Conservation (phyloP, 2,329 filamentous ascomycete species). For the Fusarium stilboides region DNA sequence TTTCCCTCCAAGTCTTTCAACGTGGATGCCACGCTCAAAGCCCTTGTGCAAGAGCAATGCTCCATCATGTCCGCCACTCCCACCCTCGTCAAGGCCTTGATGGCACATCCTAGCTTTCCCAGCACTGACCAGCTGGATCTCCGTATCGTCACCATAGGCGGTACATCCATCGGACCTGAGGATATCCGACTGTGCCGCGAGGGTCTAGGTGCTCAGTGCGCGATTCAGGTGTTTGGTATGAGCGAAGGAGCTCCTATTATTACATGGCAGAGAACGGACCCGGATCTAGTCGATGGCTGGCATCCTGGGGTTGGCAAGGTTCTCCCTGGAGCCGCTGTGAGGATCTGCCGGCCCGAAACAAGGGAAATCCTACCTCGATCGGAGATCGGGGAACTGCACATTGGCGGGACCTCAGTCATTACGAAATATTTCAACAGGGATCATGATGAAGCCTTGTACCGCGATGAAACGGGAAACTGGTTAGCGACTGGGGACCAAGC, state of each 20-base stretch:
- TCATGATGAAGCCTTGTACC: constrained; percentile 54
- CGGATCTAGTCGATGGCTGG: constrained; percentile 51
- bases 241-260: constrained; percentile 61
- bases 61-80: constrained; percentile 60
- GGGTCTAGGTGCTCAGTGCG: constrained; percentile 52
- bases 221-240: constrained; percentile 62
- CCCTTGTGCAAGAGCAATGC: constrained; percentile 53
- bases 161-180: constrained; percentile 51
- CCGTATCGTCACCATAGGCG: constrained; percentile 55
- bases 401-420: constrained; percentile 57
- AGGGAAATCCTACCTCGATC: constrained; percentile 50
- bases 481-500: constrained; percentile 60
- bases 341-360: constrained; percentile 55
- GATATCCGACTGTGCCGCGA: constrained; percentile 54
- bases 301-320: constrained; percentile 60
- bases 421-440: constrained; percentile 52
- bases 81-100: constrained; percentile 54
- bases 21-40: constrained; percentile 52
- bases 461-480: constrained; percentile 55
- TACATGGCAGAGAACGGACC: constrained; percentile 56
- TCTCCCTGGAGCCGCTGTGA: constrained; percentile 57
- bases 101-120: constrained; percentile 52
- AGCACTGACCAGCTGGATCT: constrained; percentile 49
- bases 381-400: constrained; percentile 59
- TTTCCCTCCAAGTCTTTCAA: constrained; percentile 56